Conservation (phyloP, 2,329 filamentous ascomycete genomes). For the Cordyceps pruinosa region DNA sequence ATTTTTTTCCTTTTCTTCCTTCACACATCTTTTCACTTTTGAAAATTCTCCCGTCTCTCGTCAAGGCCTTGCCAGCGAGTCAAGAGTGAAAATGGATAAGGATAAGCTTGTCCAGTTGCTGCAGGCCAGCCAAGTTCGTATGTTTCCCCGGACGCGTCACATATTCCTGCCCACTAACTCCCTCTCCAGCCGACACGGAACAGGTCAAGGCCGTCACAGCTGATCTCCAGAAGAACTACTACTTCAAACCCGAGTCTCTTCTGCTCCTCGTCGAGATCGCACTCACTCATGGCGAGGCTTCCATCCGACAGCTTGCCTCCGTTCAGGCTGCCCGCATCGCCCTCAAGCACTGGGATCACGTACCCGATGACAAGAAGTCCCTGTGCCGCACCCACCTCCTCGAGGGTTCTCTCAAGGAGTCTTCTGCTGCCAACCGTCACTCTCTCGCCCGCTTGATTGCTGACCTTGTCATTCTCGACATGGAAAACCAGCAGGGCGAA, state of each 20-base stretch:
- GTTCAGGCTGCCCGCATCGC: slow-evolving; percentile 83
- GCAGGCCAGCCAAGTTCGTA: slow-evolving; percentile 80
- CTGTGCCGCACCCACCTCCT: slow-evolving; percentile 77
- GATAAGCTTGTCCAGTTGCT: slow-evolving; percentile 81
- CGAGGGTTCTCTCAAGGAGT: slow-evolving; percentile 75
- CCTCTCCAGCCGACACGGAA: slow-evolving; percentile 68
- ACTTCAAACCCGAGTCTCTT: slow-evolving; percentile 76
- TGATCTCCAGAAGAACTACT: slow-evolving; percentile 88
- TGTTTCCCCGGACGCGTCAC: slow-evolving; percentile 33
- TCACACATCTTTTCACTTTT: slow-evolving; percentile 7
- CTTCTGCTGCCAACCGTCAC: slow-evolving; percentile 70
- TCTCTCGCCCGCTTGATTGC: slow-evolving; percentile 83
- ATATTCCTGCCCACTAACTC: slow-evolving; percentile 25
- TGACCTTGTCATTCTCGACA: slow-evolving; percentile 76
- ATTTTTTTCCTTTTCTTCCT: slow-evolving; percentile 3
- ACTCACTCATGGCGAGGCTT: slow-evolving; percentile 64
- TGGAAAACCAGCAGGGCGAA: slow-evolving; percentile 66
- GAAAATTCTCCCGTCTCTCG: slow-evolving; percentile 1
- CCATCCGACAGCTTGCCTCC: slow-evolving; percentile 81
- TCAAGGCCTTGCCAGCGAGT: slow-evolving; percentile 6
- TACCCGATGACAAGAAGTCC: slow-evolving; percentile 68
- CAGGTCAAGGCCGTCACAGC: slow-evolving; percentile 85
- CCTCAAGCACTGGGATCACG: slow-evolving; percentile 74
- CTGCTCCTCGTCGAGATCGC: slow-evolving; percentile 83
- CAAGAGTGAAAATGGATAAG: slow-evolving; percentile 34